Evolutionary conservation across 2,329 filamentous ascomycete genomes (phyloP).

Genomic region (Pyrenophora tritici-repentis): DNA sequence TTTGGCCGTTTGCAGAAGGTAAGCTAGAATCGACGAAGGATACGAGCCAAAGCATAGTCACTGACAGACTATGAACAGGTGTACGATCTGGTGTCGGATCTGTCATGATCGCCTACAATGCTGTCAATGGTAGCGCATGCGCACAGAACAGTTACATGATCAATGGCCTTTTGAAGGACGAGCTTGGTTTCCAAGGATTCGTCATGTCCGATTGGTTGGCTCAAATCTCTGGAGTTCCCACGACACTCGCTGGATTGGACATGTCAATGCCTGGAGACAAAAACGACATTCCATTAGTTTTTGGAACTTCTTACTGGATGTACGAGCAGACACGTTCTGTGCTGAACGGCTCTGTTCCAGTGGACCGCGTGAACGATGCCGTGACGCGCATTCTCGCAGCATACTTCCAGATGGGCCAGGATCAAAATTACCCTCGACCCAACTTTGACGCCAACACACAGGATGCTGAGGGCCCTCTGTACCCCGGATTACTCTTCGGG

Average conservation of each 20-base stretch:
- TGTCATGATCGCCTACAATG: constrained; percentile 80
- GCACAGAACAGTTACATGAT: constrained; percentile 77
- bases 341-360: constrained; percentile 80
- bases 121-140: constrained; percentile 61
- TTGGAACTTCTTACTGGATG: constrained; percentile 67
- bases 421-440: constrained; percentile 50
- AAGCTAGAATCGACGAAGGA: background rate
- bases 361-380: constrained; percentile 86
- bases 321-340: constrained; percentile 74
- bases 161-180: constrained; percentile 83
- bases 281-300: constrained; percentile 50
- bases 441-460: constrained; percentile 47
- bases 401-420: constrained; percentile 69
- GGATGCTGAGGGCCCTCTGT: constrained; percentile 42
- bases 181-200: constrained; percentile 76
- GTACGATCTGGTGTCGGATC: constrained; percentile 76
- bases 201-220: constrained; percentile 85
- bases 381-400: constrained; percentile 81
- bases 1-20: constrained; percentile 82
- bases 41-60: background rate
- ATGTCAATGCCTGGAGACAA: constrained; percentile 78
- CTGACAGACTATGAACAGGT: constrained; percentile 29
- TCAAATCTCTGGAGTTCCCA: constrained; percentile 78
- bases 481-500: constrained; percentile 55
- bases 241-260: constrained; percentile 81